Percentiles rank a stretch among this genome's conserved stretches.
phyloP scores from a whole-genome alignment of 2,329 filamentous ascomycete species.

The Colletotrichum sp. region DNA sequence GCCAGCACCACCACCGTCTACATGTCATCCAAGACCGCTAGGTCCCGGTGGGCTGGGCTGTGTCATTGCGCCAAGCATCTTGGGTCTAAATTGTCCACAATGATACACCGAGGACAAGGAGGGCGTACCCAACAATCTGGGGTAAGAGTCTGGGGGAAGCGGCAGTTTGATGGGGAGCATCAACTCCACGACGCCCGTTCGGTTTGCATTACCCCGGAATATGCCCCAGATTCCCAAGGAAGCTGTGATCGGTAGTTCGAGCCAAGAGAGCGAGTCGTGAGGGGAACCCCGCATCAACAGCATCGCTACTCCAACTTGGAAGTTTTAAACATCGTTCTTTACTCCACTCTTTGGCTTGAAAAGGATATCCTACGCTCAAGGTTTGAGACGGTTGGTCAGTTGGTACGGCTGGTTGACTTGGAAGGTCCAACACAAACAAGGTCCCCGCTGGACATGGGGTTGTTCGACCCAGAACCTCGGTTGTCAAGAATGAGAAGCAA shows the following conservation, averaged over 20 bases:
- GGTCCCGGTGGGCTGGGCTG: background rate
- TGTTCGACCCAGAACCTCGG: background rate
- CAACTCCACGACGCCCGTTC: background rate
- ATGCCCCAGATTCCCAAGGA: background rate
- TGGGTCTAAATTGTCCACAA: background rate
- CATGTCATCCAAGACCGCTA: background rate
- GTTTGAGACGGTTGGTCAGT: background rate
- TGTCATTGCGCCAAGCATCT: background rate
- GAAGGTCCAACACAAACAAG: background rate
- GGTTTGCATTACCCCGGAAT: background rate
- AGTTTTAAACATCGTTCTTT: background rate
- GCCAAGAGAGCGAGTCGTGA: background rate
- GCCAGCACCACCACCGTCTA: background rate
- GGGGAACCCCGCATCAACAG: background rate
- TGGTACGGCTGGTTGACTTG: background rate
- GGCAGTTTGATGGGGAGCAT: background rate
- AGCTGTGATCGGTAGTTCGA: background rate
- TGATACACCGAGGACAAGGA: background rate
- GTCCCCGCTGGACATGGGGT: background rate
- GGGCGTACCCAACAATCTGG: background rate
- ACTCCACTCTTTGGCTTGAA: background rate
- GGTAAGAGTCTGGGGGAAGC: background rate
- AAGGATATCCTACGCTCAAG: background rate
- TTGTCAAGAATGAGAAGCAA: background rate
- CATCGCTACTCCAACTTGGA: background rate